These are phyloP conservation scores for Akanthomyces lecanii DNA, from an alignment of 2,329 filamentous ascomycete species.

Conservation along the genomic window DNA sequence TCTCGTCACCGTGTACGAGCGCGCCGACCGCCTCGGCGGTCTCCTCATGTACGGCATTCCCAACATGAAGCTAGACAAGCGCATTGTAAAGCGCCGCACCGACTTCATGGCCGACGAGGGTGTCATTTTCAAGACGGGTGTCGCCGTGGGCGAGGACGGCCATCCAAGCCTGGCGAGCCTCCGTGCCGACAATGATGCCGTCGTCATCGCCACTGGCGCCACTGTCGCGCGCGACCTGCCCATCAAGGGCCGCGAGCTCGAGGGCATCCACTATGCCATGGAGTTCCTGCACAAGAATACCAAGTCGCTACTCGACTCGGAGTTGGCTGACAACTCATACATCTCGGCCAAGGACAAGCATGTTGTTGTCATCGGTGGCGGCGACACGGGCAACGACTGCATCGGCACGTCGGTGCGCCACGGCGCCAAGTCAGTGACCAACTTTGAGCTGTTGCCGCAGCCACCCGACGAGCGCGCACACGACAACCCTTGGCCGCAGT, in stretches of 20 bases:
- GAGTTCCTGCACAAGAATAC: conserved; percentile 97
- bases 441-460: conserved; percentile 93
- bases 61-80: conserved; percentile 99
- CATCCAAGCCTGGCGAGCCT: conserved; percentile 62
- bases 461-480: conserved; percentile 83
- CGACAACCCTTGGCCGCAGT: conserved; percentile 98
- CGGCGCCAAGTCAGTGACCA: conserved; percentile 90
- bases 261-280: conserved; percentile 95
- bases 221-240: conserved; percentile 91
- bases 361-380: conserved; percentile 93
- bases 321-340: conserved; percentile 77
- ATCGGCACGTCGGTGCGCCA: conserved; percentile 95
- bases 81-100: conserved; percentile 89
- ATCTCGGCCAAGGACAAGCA: conserved; percentile 95
- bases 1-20: conserved; percentile 84
- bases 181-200: conserved; percentile 70
- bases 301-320: conserved; percentile 91
- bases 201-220: conserved; percentile 86
- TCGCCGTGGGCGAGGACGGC: conserved; percentile 72
- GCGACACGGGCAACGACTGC: conserved; percentile 96
- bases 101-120: conserved; percentile 93
- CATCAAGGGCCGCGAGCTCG: conserved; percentile 80
- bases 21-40: conserved; percentile 83
- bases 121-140: conserved; percentile 73
- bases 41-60: conserved; percentile 98